Evolutionary conservation across 169 alveolate genomes (phyloP).

Genomic region (Eimeria sp.): DNA sequence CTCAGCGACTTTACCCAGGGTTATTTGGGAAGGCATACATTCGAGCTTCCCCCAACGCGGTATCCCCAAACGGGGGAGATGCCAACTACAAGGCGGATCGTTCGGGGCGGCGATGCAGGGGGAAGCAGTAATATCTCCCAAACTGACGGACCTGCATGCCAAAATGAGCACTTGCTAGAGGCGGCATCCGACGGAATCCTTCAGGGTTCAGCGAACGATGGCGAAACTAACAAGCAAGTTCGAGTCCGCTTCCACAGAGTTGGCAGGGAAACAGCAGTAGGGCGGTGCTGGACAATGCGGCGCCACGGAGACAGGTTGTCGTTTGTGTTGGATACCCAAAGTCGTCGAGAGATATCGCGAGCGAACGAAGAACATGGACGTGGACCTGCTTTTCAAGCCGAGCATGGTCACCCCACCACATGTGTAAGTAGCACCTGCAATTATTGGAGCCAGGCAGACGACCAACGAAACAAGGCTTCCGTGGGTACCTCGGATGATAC

Average conservation of each 20-base stretch:
- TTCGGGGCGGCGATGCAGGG: neutral
- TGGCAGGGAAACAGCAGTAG: neutral
- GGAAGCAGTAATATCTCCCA: neutral
- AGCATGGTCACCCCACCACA: neutral
- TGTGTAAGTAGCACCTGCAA: neutral
- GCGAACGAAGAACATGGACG: neutral
- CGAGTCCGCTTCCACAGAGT: neutral
- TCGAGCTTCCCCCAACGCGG: conserved; percentile 88
- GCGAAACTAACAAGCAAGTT: neutral
- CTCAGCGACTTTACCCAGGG: conserved; percentile 90
- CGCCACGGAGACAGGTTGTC: conserved; percentile 62
- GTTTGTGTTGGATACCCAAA: conserved; percentile 49
- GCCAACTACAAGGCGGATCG: neutral
- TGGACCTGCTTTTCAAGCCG: neutral
- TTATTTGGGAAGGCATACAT: conserved; percentile 88
- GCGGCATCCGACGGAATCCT: neutral
- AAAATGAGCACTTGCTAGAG: neutral
- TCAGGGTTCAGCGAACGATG: neutral
- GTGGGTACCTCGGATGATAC: neutral
- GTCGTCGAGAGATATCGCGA: neutral
- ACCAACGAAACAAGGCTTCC: neutral
- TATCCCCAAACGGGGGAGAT: neutral
- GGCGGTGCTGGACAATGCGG: conserved; percentile 66
- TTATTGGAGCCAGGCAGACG: neutral
- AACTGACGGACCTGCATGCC: neutral